Conservation (phyloP, 2,329 filamentous ascomycete species). For the Ophiostoma sp. region DNA sequence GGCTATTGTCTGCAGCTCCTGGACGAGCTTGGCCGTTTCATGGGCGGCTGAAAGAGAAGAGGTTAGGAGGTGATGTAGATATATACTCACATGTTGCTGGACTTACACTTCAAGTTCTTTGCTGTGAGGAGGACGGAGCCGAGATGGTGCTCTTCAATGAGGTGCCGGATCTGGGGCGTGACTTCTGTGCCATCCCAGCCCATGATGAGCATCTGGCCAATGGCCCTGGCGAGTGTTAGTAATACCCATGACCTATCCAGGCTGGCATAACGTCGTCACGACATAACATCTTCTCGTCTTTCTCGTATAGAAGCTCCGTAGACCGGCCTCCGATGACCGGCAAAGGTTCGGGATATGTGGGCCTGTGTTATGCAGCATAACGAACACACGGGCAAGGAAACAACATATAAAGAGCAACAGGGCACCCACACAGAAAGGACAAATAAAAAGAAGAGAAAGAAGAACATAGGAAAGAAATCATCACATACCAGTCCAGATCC, state of each 20-base stretch:
- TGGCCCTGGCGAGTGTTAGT: conserved; percentile 51
- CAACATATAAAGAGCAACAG: neutral
- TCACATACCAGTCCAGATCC: conserved; percentile 70
- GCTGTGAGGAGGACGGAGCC: conserved; percentile 83
- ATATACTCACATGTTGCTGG: no score
- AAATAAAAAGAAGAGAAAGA: neutral
- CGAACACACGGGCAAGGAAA: neutral
- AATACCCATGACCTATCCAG: neutral
- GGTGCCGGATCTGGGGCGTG: conserved; percentile 75
- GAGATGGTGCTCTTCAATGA: conserved; percentile 82
- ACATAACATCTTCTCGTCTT: no score
- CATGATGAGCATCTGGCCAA: conserved; percentile 79
- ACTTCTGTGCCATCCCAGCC: conserved; percentile 84
- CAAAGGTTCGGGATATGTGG: neutral
- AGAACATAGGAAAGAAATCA: neutral
- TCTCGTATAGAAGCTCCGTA: neutral
- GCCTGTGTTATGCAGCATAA: neutral
- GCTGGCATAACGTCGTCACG: no score
- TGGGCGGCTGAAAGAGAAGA: conserved; percentile 67
- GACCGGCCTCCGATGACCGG: neutral
- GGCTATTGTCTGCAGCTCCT: conserved; percentile 90
- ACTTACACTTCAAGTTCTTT: conserved; percentile 78
- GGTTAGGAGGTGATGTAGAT: neutral
- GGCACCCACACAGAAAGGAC: neutral
- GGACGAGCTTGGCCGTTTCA: conserved; percentile 82